Evolutionary conservation across 805 yeast species (phyloP).

Genomic region (Wickerhamomyces strasburgensis): DNA sequence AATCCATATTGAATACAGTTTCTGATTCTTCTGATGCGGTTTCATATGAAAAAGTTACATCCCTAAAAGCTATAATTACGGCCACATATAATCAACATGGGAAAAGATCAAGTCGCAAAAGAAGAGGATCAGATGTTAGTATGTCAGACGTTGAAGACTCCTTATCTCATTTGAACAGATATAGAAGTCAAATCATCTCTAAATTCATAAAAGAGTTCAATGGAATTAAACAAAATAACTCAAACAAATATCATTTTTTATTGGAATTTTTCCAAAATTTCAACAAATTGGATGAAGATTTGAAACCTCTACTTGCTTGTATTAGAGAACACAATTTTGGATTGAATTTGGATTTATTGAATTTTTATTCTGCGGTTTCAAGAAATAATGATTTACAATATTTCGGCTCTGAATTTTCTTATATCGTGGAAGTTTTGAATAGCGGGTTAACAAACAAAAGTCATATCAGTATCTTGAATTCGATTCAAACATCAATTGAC

Average conservation of each 20-base stretch:
- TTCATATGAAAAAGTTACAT: constrained; percentile 41
- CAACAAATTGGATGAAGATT: constrained; percentile 19
- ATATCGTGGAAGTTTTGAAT: constrained; percentile 26
- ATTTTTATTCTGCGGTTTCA: constrained; percentile 33
- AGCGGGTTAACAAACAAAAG: constrained; percentile 31
- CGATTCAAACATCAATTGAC: constrained; percentile 28
- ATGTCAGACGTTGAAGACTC: constrained; percentile 30
- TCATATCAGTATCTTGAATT: constrained; percentile 31
- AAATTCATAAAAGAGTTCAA: constrained; percentile 24
- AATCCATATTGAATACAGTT: constrained; percentile 30
- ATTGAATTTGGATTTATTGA: constrained; percentile 29
- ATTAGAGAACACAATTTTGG: constrained; percentile 24
- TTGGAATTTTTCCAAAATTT: constrained; percentile 24
- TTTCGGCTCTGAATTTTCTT: constrained; percentile 27
- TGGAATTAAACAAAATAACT: constrained; percentile 21
- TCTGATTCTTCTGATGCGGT: constrained; percentile 47
- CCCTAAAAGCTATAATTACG: constrained; percentile 37
- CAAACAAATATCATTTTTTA: constrained; percentile 21
- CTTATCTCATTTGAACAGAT: constrained; percentile 15
- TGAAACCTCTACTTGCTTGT: constrained; percentile 17
- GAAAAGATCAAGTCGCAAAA: constrained; percentile 24
- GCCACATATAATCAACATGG: constrained; percentile 20
- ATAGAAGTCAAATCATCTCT: constrained; percentile 17
- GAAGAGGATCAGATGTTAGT: constrained; percentile 36
- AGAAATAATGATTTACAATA: constrained; percentile 26